These are phyloP conservation scores for Chlamydomonas incerta DNA, from an alignment of 139 green algal genomes.

Conservation along the genomic window DNA sequence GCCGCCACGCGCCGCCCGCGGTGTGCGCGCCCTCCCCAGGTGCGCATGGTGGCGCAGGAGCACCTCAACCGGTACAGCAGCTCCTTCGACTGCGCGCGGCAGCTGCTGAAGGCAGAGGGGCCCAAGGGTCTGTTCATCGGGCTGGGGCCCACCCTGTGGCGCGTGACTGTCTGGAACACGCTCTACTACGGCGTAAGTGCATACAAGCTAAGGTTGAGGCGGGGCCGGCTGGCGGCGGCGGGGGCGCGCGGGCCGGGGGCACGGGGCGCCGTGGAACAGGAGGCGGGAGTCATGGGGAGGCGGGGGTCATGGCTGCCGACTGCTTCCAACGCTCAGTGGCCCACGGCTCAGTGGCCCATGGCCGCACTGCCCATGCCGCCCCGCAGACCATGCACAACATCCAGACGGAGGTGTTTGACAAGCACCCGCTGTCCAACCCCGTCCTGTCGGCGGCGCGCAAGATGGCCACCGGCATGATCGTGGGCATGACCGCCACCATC, in stretches of 20 bases:
- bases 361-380: too few relatives aligned
- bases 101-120: slow-evolving; percentile 57
- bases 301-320: too few relatives aligned
- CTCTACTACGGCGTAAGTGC: slow-evolving; percentile 53
- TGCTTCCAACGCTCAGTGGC: too few relatives aligned
- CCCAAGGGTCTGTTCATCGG: slow-evolving; percentile 49
- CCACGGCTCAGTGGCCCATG: too few relatives aligned
- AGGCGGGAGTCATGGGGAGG: too few relatives aligned
- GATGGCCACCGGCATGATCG: slow-evolving; percentile 41
- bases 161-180: slow-evolving; percentile 66
- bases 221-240: too few relatives aligned
- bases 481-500: slow-evolving; percentile 62
- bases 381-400: slow-evolving; percentile 50
- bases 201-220: too few relatives aligned
- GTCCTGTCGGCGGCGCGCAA: slow-evolving; percentile 26
- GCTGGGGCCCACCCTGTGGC: slow-evolving; percentile 58
- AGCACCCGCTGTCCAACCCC: slow-evolving; percentile 30
- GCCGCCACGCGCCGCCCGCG: too few relatives aligned
- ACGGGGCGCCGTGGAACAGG: too few relatives aligned
- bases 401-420: slow-evolving; percentile 23
- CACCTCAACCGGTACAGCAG: slow-evolving; percentile 10
- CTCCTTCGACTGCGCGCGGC: slow-evolving; percentile 25
- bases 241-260: too few relatives aligned
- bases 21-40: too few relatives aligned
- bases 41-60: slow-evolving; percentile 39